These are phyloP conservation scores for Arabidopsis hybrid DNA, from an alignment of 441 rosid species.

Conservation along the genomic window DNA sequence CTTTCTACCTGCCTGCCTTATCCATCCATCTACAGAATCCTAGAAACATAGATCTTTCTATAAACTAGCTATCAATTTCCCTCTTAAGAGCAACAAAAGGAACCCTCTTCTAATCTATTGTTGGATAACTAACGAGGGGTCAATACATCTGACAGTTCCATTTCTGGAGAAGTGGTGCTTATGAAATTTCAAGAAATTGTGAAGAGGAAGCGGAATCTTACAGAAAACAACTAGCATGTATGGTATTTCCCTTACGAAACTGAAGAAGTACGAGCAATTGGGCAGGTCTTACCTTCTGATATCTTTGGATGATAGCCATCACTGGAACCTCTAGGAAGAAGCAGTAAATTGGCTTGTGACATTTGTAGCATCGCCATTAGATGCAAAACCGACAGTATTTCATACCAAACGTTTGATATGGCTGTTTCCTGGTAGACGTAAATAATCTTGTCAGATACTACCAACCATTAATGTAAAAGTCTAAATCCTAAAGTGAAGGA, in stretches of 20 bases:
- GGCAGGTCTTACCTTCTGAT: slow-evolving; percentile 75
- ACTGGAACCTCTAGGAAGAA: slow-evolving; percentile 84
- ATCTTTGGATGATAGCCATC: slow-evolving; percentile 87
- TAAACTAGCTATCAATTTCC: slow-evolving; percentile 8
- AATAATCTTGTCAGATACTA: slow-evolving; percentile 30
- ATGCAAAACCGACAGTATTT: slow-evolving; percentile 94
- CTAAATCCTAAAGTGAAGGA: background rate
- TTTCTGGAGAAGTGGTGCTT: background rate
- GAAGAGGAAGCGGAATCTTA: slow-evolving; percentile 10
- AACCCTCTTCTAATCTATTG: background rate
- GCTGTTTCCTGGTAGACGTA: slow-evolving; percentile 82
- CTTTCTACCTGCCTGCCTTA: background rate
- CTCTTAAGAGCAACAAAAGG: background rate
- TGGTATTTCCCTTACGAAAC: background rate
- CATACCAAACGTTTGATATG: slow-evolving; percentile 90
- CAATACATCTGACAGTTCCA: slow-evolving; percentile 9
- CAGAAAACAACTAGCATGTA: background rate
- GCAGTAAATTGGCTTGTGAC: slow-evolving; percentile 90
- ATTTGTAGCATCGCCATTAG: slow-evolving; percentile 91
- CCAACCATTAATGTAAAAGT: slow-evolving; percentile 10
- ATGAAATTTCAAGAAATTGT: background rate
- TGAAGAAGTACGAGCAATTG: slow-evolving; percentile 11
- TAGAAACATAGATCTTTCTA: slow-evolving; percentile 4
- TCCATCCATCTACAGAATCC: slow-evolving; percentile 7
- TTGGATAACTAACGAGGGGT: background rate